Evolutionary conservation across 306 rosid genomes (phyloP).

Genomic region (Corylus avellana): DNA sequence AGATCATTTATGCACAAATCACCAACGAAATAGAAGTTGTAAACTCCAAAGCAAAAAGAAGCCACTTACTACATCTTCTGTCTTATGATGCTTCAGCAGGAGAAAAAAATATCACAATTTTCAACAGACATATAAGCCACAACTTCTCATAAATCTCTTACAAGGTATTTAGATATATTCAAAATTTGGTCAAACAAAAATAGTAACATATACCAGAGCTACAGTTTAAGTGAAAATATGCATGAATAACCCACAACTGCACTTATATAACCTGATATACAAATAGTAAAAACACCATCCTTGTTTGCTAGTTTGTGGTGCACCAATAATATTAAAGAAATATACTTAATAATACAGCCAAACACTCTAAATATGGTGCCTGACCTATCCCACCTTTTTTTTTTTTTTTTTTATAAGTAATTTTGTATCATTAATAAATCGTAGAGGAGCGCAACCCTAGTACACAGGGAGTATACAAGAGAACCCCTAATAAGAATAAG

Average conservation of each 20-base stretch:
- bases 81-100: not conserved
- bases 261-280: not conserved
- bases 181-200: not conserved
- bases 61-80: not conserved
- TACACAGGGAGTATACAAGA: no score
- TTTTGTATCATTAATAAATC: no score
- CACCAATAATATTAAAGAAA: not conserved
- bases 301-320: not conserved
- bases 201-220: not conserved
- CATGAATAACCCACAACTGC: not conserved
- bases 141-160: not conserved
- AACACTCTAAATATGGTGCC: not conserved
- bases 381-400: not conserved
- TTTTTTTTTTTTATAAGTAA: no score
- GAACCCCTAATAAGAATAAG: no score
- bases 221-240: not conserved
- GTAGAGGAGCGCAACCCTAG: no score
- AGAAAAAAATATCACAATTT: not conserved
- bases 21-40: constrained; percentile 2
- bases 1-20: not conserved
- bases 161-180: not conserved
- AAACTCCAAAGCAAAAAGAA: not conserved
- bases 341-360: not conserved
- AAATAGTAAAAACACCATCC: not conserved
- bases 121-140: not conserved